These are phyloP conservation scores for Camelina hispida DNA, from an alignment of 345 rosid species.

Conservation along the genomic window DNA sequence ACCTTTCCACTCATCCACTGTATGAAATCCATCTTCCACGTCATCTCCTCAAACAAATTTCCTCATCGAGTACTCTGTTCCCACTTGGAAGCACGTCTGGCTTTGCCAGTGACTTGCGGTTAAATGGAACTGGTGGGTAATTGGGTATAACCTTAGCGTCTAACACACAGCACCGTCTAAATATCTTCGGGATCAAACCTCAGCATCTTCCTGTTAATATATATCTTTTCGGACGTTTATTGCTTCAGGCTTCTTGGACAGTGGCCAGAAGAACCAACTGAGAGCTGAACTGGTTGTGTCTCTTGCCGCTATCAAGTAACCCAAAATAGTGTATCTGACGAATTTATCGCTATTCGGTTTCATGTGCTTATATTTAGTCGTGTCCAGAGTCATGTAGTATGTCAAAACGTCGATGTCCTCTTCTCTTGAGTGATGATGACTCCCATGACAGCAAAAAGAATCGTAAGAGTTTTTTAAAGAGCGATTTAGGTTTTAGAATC, in stretches of 20 bases:
- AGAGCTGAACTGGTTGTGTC: neutral
- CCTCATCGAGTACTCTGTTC: no score
- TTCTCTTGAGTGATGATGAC: neutral
- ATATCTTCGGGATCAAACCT: neutral
- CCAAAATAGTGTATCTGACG: neutral
- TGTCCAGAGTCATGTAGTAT: neutral
- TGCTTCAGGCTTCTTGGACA: neutral
- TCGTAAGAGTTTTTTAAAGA: no score
- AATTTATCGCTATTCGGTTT: neutral
- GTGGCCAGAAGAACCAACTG: constrained; percentile 14
- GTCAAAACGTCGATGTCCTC: constrained; percentile 1
- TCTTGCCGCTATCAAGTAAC: neutral
- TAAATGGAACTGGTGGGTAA: neutral
- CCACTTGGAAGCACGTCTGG: no score
- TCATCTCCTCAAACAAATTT: no score
- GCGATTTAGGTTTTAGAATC: no score
- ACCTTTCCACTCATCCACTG: no score
- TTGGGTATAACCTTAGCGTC: neutral
- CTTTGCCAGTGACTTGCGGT: neutral
- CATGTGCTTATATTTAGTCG: constrained; percentile 7
- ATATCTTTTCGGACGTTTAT: neutral
- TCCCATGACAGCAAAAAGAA: neutral
- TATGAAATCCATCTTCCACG: no score
- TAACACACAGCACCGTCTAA: neutral
- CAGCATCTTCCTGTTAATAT: neutral